These are phyloP conservation scores for Suillus americanus DNA, from an alignment of 768 basidiomycete species.

Conservation along the genomic window DNA sequence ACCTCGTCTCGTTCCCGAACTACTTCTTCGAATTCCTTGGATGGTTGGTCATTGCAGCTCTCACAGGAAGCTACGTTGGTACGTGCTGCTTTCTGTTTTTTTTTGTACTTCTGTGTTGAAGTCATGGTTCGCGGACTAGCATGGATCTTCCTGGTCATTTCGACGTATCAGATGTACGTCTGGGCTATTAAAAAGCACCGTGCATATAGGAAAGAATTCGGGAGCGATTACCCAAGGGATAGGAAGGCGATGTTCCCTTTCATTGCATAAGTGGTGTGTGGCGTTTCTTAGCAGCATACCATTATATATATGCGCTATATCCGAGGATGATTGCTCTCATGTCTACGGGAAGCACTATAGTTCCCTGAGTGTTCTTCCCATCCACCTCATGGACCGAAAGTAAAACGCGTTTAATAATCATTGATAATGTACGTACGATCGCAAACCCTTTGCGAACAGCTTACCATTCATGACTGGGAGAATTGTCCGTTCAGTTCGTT, in stretches of 20 bases:
- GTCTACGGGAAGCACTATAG: background rate
- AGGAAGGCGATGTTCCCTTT: slow-evolving; percentile 84
- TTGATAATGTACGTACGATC: background rate
- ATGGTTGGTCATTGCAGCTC: slow-evolving; percentile 67
- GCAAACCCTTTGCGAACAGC: background rate
- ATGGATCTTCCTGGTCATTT: slow-evolving; percentile 62
- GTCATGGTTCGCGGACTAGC: slow-evolving; percentile 38
- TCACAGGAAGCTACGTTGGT: slow-evolving; percentile 82
- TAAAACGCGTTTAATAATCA: background rate
- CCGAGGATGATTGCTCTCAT: background rate
- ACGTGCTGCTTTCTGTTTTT: slow-evolving; percentile 27
- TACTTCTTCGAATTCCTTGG: slow-evolving; percentile 88
- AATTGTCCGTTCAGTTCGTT: background rate
- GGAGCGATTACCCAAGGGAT: slow-evolving; percentile 71
- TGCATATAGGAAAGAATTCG: slow-evolving; percentile 92
- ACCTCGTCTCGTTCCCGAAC: slow-evolving; percentile 85
- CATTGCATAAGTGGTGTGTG: slow-evolving; percentile 19
- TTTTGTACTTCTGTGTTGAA: background rate
- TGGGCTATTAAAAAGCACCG: slow-evolving; percentile 94
- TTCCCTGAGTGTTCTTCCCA: background rate
- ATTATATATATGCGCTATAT: background rate
- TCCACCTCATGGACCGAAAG: background rate
- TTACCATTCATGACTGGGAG: background rate
- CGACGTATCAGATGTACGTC: slow-evolving; percentile 64
- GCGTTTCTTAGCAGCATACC: background rate